Evolutionary conservation across 2,329 filamentous ascomycete species (phyloP), one percentile per base, ranked within the genome.

Genomic region (Ceratocystis harringtonii): DNA sequence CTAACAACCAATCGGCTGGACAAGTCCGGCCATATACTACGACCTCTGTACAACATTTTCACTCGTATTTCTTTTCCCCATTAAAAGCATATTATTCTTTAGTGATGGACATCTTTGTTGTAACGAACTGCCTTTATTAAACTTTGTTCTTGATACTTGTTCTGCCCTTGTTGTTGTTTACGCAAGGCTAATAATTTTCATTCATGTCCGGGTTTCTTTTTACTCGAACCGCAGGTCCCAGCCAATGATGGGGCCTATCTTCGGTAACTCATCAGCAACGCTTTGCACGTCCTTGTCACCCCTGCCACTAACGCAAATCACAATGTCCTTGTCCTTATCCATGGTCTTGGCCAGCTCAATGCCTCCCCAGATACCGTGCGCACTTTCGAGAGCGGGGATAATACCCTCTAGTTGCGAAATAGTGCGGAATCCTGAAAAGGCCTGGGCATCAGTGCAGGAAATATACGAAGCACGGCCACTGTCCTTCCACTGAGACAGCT

Each of bases 271-370:
- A 73, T 99, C 94, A 0, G 94, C 94, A 63, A 99, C 92, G 72
- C 90, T 95, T 83, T 99, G 92, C 67, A 99, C 94, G 73, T 99
- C 94, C 84, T 99, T 99, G 77, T 99, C 94, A 69, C 94, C 94
- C 70, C 94, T 81, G 7, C 94, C 94, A 73, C 89, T 95, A 45
- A 99, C 75, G 77, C 92, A 97, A 69, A 99, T 92, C 67, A 99
- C 92, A 32, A 99, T 78, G 72, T 97, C 91, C 77, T 96, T 79
- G 63, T 84, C 91, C 78, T 91, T 89, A 70, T 82, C 81, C 90
- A 96, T 92, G 66, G 86, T 90, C 84, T 95, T 96, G 68, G 92
- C 92, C 67, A 97, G 77, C 77, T 97, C 84, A 67, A 97, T 78
- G 10, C 89, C 92, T 15, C 92, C 94, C 71, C 82, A 96, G 72